Conservation (phyloP, 2,329 filamentous ascomycete species). For the Drechslerella dactyloides region DNA sequence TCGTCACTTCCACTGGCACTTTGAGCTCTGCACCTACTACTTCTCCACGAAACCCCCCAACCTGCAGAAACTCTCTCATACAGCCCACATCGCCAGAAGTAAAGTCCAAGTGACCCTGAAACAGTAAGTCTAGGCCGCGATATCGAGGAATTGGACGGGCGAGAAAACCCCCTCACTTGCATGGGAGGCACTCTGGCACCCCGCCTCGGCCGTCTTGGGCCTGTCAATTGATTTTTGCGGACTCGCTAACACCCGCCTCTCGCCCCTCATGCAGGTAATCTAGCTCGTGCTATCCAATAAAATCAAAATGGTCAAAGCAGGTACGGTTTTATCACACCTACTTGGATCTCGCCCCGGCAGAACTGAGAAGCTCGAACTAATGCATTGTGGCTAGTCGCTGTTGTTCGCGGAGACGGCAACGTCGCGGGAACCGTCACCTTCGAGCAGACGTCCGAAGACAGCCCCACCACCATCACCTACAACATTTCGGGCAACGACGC, state of each 20-base stretch:
- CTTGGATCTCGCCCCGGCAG: background rate
- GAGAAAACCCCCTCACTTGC: slow-evolving; percentile 36
- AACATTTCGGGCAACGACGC: slow-evolving; percentile 90
- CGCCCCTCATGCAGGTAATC: slow-evolving; percentile 42
- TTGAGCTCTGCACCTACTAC: background rate
- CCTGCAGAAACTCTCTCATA: slow-evolving; percentile 45
- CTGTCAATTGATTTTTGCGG: background rate
- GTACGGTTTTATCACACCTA: slow-evolving; percentile 61
- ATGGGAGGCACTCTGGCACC: slow-evolving; percentile 7
- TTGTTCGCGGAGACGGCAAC: slow-evolving; percentile 97
- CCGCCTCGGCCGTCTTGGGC: background rate
- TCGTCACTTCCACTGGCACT: slow-evolving; percentile 38
- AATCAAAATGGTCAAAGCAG: slow-evolving; percentile 98
- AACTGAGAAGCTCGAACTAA: background rate
- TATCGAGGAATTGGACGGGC: background rate
- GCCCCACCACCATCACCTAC: slow-evolving; percentile 86
- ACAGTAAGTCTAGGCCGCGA: slow-evolving; percentile 1
- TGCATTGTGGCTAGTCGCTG: slow-evolving; percentile 72
- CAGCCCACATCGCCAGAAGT: slow-evolving; percentile 14
- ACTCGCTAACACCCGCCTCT: slow-evolving; percentile 19
- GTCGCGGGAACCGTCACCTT: slow-evolving; percentile 92
- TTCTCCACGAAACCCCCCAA: slow-evolving; percentile 14
- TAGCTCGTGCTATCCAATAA: slow-evolving; percentile 55
- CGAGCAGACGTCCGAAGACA: slow-evolving; percentile 83
- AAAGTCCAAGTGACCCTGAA: slow-evolving; percentile 16